Base-by-base conservation (phyloP, 73 alveolate species). In the Effrenium voratum region DNA sequence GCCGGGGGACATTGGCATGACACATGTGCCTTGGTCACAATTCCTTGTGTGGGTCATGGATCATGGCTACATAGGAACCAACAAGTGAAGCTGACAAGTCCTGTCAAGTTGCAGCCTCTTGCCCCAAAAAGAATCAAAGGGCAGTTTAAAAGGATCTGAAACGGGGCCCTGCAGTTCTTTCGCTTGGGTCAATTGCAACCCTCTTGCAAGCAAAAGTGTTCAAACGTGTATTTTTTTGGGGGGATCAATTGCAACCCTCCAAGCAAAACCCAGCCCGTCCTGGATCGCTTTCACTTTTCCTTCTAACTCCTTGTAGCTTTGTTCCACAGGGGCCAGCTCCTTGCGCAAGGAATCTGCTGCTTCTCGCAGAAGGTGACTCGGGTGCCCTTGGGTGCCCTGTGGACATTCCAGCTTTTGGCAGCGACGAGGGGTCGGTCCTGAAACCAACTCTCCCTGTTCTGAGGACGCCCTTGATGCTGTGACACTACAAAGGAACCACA, bases 251-350 rank as follows among this genome's bases (percentile, higher is more conserved):
- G n/a, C n/a, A n/a, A n/a, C 79, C 79, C 30, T 66, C 40, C 8
- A 0, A 28, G 2, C 40, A 15, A 5, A 15, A 5, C 43, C 2
- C 30, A 13, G 41, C 41, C 34, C 36, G 22, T 28, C 91, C 91
- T 46, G 91, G 46, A 82, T 38, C 24, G 92, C 72, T 82, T 82
- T 82, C 76, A 82, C 22, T 50, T 50, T 45, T 6, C 49, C 92
- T 2, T 10, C 38, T 26, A 3, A 82, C 40, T 46, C 92, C 50
- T 82, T 82, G 52, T 49, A 8, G n/a, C 43, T 19, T 49, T 50
- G 30, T 50, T 82, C 76, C 13, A 36, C 36, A 46, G 46, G 75
- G 30, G 73, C 92, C 26, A 82, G 34, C 50, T 82, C 92, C 92
- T 80, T 30, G 24, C 19, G 87, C n/a, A n/a, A n/a, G n/a, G n/a